phyloP scores from a whole-genome alignment of 177 flowering plant species.

The Telopea speciosissima region DNA sequence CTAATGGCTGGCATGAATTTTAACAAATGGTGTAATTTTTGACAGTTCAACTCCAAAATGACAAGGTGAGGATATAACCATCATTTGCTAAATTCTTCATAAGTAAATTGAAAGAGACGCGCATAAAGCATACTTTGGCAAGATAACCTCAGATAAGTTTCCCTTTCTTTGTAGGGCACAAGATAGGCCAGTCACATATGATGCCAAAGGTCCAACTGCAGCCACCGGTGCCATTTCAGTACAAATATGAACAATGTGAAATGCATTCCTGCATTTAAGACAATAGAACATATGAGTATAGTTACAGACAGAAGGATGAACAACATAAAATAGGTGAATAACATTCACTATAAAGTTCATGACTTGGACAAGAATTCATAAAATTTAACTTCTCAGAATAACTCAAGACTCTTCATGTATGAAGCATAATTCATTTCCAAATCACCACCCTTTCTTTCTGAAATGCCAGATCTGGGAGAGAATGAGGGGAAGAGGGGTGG shows the following conservation, averaged over 20 bases:
- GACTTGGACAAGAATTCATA: neutral
- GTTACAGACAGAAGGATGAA: neutral
- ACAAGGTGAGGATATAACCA: neutral
- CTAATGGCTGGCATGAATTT: neutral
- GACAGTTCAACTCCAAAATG: neutral
- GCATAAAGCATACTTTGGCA: slow-evolving; percentile 54
- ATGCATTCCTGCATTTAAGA: slow-evolving; percentile 43
- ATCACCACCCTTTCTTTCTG: neutral
- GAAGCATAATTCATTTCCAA: neutral
- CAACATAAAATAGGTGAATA: neutral
- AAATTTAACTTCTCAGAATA: neutral
- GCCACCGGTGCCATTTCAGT: slow-evolving; percentile 82
- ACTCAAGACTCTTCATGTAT: neutral
- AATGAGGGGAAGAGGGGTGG: no score
- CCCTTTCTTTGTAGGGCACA: slow-evolving; percentile 67
- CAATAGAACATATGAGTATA: slow-evolving; percentile 9
- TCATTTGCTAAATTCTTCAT: neutral
- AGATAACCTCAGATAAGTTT: slow-evolving; percentile 73
- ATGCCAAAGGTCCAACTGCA: slow-evolving; percentile 61
- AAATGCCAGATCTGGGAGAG: no score
- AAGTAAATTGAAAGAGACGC: neutral
- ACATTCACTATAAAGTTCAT: neutral
- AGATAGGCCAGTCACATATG: slow-evolving; percentile 69
- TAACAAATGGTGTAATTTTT: neutral
- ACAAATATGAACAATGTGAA: slow-evolving; percentile 72